Base-by-base conservation (phyloP, 192 early-diverging fungal genomes). In the Backusella parvicylindrica region DNA sequence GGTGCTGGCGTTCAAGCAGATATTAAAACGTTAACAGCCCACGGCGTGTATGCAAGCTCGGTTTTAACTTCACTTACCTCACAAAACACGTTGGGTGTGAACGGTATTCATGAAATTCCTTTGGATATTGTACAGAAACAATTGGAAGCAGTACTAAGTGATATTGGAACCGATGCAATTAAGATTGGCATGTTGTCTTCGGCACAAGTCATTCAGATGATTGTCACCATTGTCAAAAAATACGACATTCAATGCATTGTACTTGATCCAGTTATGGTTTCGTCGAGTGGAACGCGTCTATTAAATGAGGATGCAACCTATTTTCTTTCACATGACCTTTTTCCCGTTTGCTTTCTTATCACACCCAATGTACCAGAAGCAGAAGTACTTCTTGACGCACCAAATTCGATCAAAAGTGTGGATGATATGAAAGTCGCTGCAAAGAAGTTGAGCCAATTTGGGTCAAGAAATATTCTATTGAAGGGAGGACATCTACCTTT, bases 281-380 rank as follows among this genome's bases (percentile, higher is more conserved):
- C 93, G 1, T 93, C 95, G 1, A 88, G 86, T 2, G 93, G 93
- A 35, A 78, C 85, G 21, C 83, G 81, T 1, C 80, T 96, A 37
- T 85, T 96, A 4, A 78, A 80, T 30, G 71, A 74, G 9, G 85
- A 90, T 21, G 92, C 94, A 0, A 83, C 93, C 7, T 73, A 85
- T 9, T 77, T 85, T 2, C 73, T 93, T 60, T 80, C 84, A 43
- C 35, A 67, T 5, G 76, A 83, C 12, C 76, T 96, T 28, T 69
- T 96, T 7, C 95, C 94, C 0, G 72, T 94, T 11, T 89, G 91
- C 31, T 83, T 75, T 49, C 78, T 95, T 26, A 71, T 96, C 35
- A 96, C 95, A 0, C 95, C 95, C 32, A 96, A 96, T 64, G 81
- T 95, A 12, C 92, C 94, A 28, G 95, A 96, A 70, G 92, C 95